Evolutionary conservation across 2,329 filamentous ascomycete genomes (phyloP).

Genomic region (Neophaeococcomyces aloes): DNA sequence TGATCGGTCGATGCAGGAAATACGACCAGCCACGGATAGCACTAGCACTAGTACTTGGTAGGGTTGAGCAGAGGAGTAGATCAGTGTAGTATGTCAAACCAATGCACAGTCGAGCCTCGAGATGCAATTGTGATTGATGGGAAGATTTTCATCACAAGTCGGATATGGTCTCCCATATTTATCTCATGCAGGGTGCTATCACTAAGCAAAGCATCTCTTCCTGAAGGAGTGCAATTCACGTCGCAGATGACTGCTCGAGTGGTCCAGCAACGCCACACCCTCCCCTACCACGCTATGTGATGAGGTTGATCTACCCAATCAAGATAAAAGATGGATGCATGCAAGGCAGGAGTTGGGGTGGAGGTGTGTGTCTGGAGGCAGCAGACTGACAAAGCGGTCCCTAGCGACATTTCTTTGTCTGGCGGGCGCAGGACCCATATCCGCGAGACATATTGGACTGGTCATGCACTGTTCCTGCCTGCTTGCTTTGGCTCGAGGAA

Average conservation of each 20-base stretch:
- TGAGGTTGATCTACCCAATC: slow-evolving; percentile 7
- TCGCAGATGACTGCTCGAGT: slow-evolving; percentile 4
- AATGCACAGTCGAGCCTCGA: background rate
- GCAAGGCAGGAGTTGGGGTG: slow-evolving; percentile 7
- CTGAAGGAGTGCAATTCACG: background rate
- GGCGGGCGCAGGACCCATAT: background rate
- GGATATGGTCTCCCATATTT: background rate
- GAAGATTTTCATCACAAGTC: background rate
- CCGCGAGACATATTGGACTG: slow-evolving; percentile 4
- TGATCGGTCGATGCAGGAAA: too few species aligned
- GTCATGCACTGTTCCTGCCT: slow-evolving; percentile 9
- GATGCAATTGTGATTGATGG: slow-evolving; percentile 7
- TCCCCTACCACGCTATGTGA: background rate
- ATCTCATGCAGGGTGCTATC: slow-evolving; percentile 7
- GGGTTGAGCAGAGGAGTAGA: background rate
- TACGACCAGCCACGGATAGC: background rate
- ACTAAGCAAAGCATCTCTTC: background rate
- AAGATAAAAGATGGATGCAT: background rate
- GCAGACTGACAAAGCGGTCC: slow-evolving; percentile 7
- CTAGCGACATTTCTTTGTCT: slow-evolving; percentile 5
- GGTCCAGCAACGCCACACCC: slow-evolving; percentile 8
- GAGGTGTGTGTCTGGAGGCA: slow-evolving; percentile 8
- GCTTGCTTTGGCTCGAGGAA: background rate
- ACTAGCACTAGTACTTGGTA: background rate
- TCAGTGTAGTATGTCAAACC: background rate